Base-by-base conservation (phyloP, 2,329 filamentous ascomycete genomes). In the Colletotrichum costaricense region DNA sequence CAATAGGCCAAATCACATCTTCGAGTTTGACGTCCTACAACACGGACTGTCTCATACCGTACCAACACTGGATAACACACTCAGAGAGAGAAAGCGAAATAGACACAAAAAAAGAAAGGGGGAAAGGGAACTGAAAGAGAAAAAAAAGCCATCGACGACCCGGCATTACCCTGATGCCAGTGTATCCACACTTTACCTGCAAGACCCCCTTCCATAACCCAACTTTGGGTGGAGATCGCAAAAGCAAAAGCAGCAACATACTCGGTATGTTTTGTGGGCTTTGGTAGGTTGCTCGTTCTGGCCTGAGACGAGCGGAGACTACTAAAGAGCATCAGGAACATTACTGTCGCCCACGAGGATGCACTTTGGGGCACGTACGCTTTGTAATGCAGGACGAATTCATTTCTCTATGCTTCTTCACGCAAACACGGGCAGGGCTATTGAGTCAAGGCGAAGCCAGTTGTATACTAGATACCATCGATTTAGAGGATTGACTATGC, bases 271-370 rank as follows among this genome's bases (percentile, higher is more conserved):
- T 64, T 73, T 35, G 26, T 57, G 60, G 60, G 52, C 69, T 69
- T 65, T 65, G 67, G 67, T 65, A 65, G 63, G 59, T 56, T 69
- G 59, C 64, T 57, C 46, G 24, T 24, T 58, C n/a, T 67, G 65
- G 58, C 33, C 60, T 70, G 35, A 62, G 57, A 35, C 56, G 55
- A 70, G 70, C 67, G 26, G 42, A 73, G 38, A 67, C 67, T 73
- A 65, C 67, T 70, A 73, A 73, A 72, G 65, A 72, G 70, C 67
- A 52, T 30, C 67, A 73, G 67, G 70, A 46, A 73, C 62, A 58
- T 49, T 5, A 38, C 54, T 60, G 60, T 46, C 55, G 69, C 49
- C 24, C 22, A 42, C 49, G 9, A 63, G 28, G 28, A 72, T 30
- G 30, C 12, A 12, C 26, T 19, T 24, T 33, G 57, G 26, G 33